These are phyloP conservation scores for Thymus quinquecostatus DNA, from an alignment of 257 asterid species.

Conservation along the genomic window DNA sequence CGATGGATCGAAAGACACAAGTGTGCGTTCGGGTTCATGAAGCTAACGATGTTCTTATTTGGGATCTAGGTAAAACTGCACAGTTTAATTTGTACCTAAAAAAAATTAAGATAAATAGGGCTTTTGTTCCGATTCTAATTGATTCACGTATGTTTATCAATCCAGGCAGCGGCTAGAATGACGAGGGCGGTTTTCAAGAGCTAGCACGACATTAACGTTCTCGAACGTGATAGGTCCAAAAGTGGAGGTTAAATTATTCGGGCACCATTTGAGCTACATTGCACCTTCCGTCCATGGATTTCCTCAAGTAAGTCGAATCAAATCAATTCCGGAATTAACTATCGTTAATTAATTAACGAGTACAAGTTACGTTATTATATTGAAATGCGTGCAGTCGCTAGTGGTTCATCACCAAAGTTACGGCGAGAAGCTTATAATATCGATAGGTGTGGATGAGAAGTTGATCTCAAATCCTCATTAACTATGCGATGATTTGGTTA, in stretches of 20 bases:
- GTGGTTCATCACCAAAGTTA: conserved; percentile 47
- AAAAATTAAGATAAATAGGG: too few relatives aligned
- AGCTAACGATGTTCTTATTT: conserved; percentile 32
- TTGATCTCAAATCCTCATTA: conserved; percentile 51
- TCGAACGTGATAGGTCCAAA: conserved; percentile 49
- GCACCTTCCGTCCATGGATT: conserved; percentile 49
- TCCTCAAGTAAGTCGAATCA: conserved; percentile 36
- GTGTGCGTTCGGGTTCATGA: conserved; percentile 21
- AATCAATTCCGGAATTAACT: background rate
- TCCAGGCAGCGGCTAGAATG: conserved; percentile 33
- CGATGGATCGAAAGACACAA: conserved; percentile 49
- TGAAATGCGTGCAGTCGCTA: conserved; percentile 35
- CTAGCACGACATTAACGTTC: conserved; percentile 39
- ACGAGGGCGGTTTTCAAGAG: conserved; percentile 20
- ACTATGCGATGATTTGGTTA: conserved; percentile 44
- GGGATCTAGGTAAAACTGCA: conserved; percentile 43
- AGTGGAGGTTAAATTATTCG: conserved; percentile 47
- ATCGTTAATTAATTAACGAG: background rate
- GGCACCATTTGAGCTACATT: conserved; percentile 43
- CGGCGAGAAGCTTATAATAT: conserved; percentile 42
- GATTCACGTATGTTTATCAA: background rate
- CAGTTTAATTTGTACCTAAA: too few relatives aligned
- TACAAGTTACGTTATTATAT: background rate
- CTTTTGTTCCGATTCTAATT: background rate
- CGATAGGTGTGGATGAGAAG: conserved; percentile 43